phyloP scores from a whole-genome alignment of 345 rosid species.

The Linum trigynum region DNA sequence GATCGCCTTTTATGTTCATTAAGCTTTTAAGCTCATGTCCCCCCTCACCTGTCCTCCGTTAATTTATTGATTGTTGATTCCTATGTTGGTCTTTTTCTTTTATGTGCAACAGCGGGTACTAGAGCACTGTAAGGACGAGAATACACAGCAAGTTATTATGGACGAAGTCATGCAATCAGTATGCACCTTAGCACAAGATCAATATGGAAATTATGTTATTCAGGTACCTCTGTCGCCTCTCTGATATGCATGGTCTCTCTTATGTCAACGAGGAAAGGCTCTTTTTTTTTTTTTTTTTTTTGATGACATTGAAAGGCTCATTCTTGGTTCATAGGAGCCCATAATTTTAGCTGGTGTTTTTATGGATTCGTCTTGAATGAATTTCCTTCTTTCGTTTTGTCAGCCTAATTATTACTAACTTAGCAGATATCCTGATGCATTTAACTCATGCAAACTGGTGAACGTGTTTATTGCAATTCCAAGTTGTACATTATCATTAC shows the following conservation, averaged over 20 bases:
- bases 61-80: constrained; percentile 1
- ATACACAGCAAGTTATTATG: constrained; percentile 73
- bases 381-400: no score
- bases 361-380: no score
- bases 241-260: not conserved
- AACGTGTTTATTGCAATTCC: no score
- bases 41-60: not conserved
- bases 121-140: constrained; percentile 60
- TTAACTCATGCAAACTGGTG: no score
- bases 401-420: no score
- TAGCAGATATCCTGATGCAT: no score
- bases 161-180: constrained; percentile 77
- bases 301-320: no score
- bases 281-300: no score
- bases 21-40: not conserved
- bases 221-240: constrained; percentile 35
- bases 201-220: constrained; percentile 94
- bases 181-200: constrained; percentile 76
- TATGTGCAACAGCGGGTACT: constrained; percentile 61
- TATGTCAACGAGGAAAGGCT: no score
- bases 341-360: no score
- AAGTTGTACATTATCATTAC: not conserved
- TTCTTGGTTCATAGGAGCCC: no score
- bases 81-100: not conserved
- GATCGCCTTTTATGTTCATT: constrained; percentile 1